phyloP scores from a whole-genome alignment of 495 filamentous ascomycete species.

The Apiosordaria backusii region DNA sequence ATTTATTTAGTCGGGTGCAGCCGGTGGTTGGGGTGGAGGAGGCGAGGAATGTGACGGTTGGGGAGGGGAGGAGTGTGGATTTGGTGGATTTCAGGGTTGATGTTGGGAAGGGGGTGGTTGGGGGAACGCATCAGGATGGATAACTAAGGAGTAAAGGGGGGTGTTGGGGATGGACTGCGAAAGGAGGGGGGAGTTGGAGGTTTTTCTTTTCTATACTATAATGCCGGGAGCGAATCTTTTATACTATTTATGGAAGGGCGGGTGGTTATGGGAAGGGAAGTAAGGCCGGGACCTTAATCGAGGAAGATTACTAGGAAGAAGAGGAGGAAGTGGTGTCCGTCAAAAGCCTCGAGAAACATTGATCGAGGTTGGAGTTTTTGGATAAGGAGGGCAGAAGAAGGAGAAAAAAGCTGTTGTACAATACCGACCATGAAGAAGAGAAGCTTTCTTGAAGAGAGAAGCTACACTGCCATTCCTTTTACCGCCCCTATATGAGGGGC shows the following conservation, averaged over 20 bases:
- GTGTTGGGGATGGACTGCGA: background rate
- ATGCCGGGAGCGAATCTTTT: background rate
- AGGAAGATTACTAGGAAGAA: background rate
- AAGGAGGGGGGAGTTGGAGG: background rate
- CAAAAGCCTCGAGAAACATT: no score
- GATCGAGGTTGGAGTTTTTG: no score
- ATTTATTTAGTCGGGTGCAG: constrained; percentile 42
- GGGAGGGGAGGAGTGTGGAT: constrained; percentile 43
- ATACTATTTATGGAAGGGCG: background rate
- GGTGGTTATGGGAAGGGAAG: background rate
- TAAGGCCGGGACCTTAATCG: background rate
- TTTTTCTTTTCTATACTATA: background rate
- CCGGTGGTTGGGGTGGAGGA: constrained; percentile 22
- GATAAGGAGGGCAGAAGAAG: background rate
- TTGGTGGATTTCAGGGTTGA: constrained; percentile 38
- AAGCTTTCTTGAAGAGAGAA: background rate
- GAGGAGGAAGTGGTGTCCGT: no score
- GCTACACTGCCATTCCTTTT: no score
- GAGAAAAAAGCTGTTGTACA: background rate
- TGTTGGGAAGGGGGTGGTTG: constrained; percentile 13
- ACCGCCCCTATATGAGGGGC: no score
- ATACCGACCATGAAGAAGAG: background rate
- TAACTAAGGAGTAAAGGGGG: background rate
- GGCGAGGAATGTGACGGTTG: constrained; percentile 43
- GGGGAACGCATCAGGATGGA: background rate